phyloP scores from a whole-genome alignment of 768 basidiomycete species.

The Infundibulicybe gibba region DNA sequence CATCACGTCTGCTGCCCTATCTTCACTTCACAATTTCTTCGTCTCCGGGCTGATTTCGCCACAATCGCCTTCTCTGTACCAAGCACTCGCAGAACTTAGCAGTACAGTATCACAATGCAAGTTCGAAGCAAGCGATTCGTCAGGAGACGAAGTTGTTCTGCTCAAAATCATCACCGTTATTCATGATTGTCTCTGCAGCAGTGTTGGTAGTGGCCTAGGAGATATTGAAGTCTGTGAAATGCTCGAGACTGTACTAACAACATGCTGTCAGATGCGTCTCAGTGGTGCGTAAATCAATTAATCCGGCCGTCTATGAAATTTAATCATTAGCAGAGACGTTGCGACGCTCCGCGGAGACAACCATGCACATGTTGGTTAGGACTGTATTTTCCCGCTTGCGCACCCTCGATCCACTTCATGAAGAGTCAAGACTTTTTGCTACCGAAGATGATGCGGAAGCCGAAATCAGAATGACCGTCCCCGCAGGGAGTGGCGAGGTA shows the following conservation, averaged over 20 bases:
- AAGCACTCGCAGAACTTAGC: constrained; percentile 79
- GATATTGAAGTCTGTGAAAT: constrained; percentile 98
- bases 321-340: constrained; percentile 61
- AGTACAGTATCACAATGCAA: constrained; percentile 92
- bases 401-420: constrained; percentile 55
- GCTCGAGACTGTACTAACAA: constrained; percentile 95
- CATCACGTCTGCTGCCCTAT: constrained; percentile 92
- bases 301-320: constrained; percentile 6
- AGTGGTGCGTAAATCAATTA: constrained; percentile 61
- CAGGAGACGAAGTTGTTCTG: constrained; percentile 96
- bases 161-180: constrained; percentile 90
- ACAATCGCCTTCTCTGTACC: constrained; percentile 51
- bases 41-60: constrained; percentile 68
- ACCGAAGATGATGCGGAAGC: constrained; percentile 49
- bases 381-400: constrained; percentile 78
- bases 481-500: constrained; percentile 17
- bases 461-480: constrained; percentile 62
- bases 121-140: constrained; percentile 95
- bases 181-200: constrained; percentile 72
- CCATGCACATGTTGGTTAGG: constrained; percentile 85
- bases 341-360: constrained; percentile 81
- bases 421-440: constrained; percentile 62
- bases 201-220: constrained; percentile 68
- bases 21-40: constrained; percentile 87
- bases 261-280: constrained; percentile 95